Base-by-base conservation (phyloP, 2,329 filamentous ascomycete species). In the Pseudogymnoascus sp. region DNA sequence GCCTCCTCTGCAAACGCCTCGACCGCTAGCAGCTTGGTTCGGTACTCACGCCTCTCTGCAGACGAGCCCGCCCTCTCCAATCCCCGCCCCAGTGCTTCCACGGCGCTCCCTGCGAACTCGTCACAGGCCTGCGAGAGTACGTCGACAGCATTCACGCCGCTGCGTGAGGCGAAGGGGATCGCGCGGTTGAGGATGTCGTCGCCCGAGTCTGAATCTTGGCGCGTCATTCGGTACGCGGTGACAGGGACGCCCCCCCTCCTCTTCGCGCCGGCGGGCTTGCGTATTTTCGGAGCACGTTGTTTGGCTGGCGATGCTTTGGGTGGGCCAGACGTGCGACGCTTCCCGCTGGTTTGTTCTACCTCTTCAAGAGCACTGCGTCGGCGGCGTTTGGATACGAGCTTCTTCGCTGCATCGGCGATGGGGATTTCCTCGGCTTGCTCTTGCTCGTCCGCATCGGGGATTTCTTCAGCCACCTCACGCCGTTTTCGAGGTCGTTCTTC, bases 91-190 rank as follows among this genome's bases (percentile, higher is more conserved):
- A 85, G 71, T 58, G 78, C 78, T 1, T 75, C 74, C 33, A 86
- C 70, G 12, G 77, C 80, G 2, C 77, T 73, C n/a, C 77, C 77
- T 19, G 86, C 76, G 33, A 86, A 78, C 68, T 88, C 84, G 35
- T 84, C 80, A 69, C 83, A 87, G 12, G 87, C 77, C 65, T 86
- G 81, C 5, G 80, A 77, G 38, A 88, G 76, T 1, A 88, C 84
- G 66, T 88, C 85, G 2, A 88, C 76, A 0, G 82, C 78, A 58
- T 84, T 88, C 66, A 87, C 84, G 52, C 83, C 82, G 22, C 75
- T 79, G 78, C 66, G 67, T 55, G 80, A 81, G 0, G 78, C 75
- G 64, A 81, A 83, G 0, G 83, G 81, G 1, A 86, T 82, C 4
- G 82, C 79, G 1, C 74, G 69, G 49, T 78, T 78, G 3, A 83